Conservation (phyloP, 768 basidiomycete genomes). For the Cystobasidium ongulense region DNA sequence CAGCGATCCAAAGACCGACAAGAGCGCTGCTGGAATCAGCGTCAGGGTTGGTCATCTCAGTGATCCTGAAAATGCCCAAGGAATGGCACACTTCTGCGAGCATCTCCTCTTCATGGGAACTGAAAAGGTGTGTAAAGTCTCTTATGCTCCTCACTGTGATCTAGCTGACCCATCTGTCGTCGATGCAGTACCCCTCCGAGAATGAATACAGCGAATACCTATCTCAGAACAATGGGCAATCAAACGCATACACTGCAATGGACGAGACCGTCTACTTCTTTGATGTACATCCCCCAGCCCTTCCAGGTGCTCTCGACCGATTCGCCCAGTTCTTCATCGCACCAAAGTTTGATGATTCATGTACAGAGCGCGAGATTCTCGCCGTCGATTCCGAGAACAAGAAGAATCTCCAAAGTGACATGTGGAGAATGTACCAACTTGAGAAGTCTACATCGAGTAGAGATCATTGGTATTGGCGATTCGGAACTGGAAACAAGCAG, state of each 20-base stretch:
- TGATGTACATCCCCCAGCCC: slow-evolving; percentile 55
- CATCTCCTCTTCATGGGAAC: slow-evolving; percentile 79
- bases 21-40: slow-evolving; percentile 87
- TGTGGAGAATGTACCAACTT: slow-evolving; percentile 90
- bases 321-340: slow-evolving; percentile 70
- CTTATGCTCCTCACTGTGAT: slow-evolving; percentile 23
- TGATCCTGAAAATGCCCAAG: slow-evolving; percentile 91
- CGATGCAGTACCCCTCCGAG: slow-evolving; percentile 74
- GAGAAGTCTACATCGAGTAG: slow-evolving; percentile 58
- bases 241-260: slow-evolving; percentile 88
- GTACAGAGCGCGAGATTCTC: slow-evolving; percentile 80
- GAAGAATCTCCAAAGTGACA: slow-evolving; percentile 83
- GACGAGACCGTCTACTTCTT: slow-evolving; percentile 64
- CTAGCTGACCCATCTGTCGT: slow-evolving; percentile 55
- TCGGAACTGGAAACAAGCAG: slow-evolving; percentile 49
- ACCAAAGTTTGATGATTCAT: slow-evolving; percentile 78
- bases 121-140: slow-evolving; percentile 52
- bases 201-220: slow-evolving; percentile 81
- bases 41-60: slow-evolving; percentile 87
- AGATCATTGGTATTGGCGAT: slow-evolving; percentile 47
- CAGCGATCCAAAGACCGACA: slow-evolving; percentile 77
- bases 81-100: slow-evolving; percentile 90
- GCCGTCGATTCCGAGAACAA: slow-evolving; percentile 96
- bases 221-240: slow-evolving; percentile 55
- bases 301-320: slow-evolving; percentile 46